Base-by-base conservation (phyloP, 305 asterid genomes). In the Solanum hybrid region DNA sequence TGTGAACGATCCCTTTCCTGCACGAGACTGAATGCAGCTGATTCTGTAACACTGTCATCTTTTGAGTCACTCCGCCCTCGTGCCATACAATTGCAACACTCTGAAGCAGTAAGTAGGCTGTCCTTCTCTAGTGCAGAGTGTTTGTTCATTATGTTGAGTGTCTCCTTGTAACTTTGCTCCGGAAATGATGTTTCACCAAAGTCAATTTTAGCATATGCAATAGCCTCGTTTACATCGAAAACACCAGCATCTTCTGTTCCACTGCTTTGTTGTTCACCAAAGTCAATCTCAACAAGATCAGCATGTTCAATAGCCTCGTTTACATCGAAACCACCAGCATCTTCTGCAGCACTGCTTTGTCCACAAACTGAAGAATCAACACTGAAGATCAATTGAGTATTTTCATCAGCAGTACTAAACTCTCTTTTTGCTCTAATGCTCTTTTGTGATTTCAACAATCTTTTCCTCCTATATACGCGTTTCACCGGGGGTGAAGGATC, bases 381-480 rank as follows among this genome's bases (percentile, higher is more conserved):
- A 45, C 64, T 81, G 32, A 91, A 78, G 86, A 12, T 56, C 82
- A 79, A 75, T 80, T 89, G 92, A 38, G 78, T 87, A 87, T 76
- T 87, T 71, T 64, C 76, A 51, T 34, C 78, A 86, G 24, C 76
- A 86, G 78, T 34, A 26, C 56, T 38, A 12, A 91, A 81, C 90
- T 86, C 92, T 35, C 86, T 86, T 78, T 89, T 92, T 22, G 90
- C 85, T 75, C 85, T 88, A 66, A 73, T 29, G 35, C 92, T 91
- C 90, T 80, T 94, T 78, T 91, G 94, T 88, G 92, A 92, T 91
- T 91, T 94, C 93, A 92, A 6, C n/a, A 93, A 87, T 89, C 93
- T 91, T 86, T 91, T 94, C 87, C 89, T 92, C 90, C 90, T 90
- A 78, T 91, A 77, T 40, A 91, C 92, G 51, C 89, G 94, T 94